phyloP scores from a whole-genome alignment of 2,329 filamentous ascomycete genomes.

The Clonostachys byssicola region DNA sequence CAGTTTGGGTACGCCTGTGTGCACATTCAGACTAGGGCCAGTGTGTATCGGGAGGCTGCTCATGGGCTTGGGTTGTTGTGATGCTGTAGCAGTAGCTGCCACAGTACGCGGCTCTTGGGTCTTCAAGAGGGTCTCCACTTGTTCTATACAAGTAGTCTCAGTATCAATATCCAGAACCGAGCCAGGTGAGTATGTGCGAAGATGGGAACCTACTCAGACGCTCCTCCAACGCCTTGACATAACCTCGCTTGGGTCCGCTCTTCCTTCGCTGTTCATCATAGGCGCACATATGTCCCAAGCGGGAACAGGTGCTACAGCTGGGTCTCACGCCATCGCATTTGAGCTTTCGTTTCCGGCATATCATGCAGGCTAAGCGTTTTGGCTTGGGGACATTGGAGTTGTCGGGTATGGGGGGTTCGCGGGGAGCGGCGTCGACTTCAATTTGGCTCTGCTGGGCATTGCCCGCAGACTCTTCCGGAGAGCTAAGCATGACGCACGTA shows the following conservation, averaged over 20 bases:
- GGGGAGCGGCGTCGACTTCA: conserved; percentile 21
- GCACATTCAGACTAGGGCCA: conserved; percentile 5
- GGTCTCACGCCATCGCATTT: conserved; percentile 83
- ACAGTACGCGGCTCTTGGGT: conserved; percentile 54
- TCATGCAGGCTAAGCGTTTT: conserved; percentile 93
- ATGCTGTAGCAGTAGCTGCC: too few relatives aligned
- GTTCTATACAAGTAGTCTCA: conserved; percentile 34
- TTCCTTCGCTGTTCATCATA: conserved; percentile 93
- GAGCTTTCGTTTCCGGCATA: conserved; percentile 89
- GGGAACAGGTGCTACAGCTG: conserved; percentile 81
- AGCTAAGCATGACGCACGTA: background rate
- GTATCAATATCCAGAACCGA: background rate
- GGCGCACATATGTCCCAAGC: conserved; percentile 81
- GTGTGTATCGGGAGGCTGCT: conserved; percentile 12
- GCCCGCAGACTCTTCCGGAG: conserved; percentile 16
- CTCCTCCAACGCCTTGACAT: conserved; percentile 91
- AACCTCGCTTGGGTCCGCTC: conserved; percentile 90
- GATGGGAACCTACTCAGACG: conserved; percentile 65
- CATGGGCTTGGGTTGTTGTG: conserved; percentile 15
- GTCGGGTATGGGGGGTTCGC: conserved; percentile 38
- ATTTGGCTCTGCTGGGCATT: conserved; percentile 18
- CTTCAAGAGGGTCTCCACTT: conserved; percentile 89
- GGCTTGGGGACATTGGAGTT: conserved; percentile 65
- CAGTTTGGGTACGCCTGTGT: background rate
- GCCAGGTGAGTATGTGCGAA: background rate